Base-by-base conservation (phyloP, 75 land plant genomes). In the Adiantum capillusveneris region DNA sequence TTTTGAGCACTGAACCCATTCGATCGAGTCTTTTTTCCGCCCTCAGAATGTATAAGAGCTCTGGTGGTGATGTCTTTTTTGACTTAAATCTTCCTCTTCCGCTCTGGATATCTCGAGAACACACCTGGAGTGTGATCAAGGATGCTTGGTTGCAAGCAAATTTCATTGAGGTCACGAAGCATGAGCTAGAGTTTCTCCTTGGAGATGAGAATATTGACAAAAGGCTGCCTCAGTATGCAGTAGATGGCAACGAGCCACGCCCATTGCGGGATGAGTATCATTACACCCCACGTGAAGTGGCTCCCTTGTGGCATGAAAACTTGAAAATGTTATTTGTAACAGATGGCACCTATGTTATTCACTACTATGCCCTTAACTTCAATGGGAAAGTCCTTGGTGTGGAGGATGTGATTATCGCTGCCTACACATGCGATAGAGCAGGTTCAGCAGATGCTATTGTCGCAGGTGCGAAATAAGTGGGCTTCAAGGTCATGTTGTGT, bases 391-490 rank as follows among this genome's bases (percentile, higher is more conserved):
- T 86, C 28, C 69, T 75, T n/a, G 99, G 99, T 3, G 82, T 91
- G 18, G 99, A 95, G 57, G 99, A 95, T 69, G 96, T 95, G 41
- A 67, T 86, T 9, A 77, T 90, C 12, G 75, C 99, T 13, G 79
- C 87, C 0, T 74, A 59, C 50, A 84, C 81, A 19, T 90, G 96
- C 71, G 99, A 95, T 56, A 70, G 99, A 64, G 85, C 99, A 29
- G 99, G 99, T 48, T 90, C 99, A 0, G 96, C 95, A 19, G 99
- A 95, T 75, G 87, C 96, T 31, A 43, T 95, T 52, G 81, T 86
- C 54, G 99, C 96, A 55, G 78, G 80, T 78, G 45, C n/a, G n/a
- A n/a, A n/a, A n/a, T n/a, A n/a, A n/a, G n/a, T n/a, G n/a, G n/a
- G n/a, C n/a, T n/a, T n/a, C n/a, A n/a, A n/a, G n/a, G n/a, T n/a